Conservation (phyloP, 225 moss, liverwort and hornwort genomes). For the Marchantia polymorpha region DNA sequence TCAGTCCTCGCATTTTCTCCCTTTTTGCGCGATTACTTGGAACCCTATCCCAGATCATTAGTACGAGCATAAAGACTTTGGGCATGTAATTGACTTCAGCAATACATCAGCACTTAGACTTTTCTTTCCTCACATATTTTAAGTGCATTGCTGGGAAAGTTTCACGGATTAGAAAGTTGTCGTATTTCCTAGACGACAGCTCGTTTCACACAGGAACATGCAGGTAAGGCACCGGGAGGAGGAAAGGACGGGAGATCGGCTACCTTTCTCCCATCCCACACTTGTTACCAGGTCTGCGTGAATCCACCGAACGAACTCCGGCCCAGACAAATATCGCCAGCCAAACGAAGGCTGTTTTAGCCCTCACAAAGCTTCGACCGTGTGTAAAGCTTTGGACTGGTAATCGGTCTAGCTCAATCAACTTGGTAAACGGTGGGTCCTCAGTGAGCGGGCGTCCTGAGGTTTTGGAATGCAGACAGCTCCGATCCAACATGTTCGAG, state of each 20-base stretch:
- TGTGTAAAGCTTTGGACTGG: no score
- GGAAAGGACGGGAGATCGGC: not conserved
- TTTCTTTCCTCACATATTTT: not conserved
- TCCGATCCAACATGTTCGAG: not conserved
- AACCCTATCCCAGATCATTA: no score
- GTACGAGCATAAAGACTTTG: no score
- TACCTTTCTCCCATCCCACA: no score
- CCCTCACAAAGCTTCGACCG: no score
- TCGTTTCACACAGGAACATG: not conserved
- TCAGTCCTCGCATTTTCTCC: not conserved
- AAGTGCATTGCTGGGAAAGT: not conserved
- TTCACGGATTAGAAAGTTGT: not conserved
- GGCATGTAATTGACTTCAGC: not conserved
- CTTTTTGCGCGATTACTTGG: not conserved
- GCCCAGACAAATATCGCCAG: no score
- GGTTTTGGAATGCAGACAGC: not conserved
- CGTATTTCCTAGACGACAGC: not conserved
- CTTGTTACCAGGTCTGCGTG: no score
- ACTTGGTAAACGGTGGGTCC: no score
- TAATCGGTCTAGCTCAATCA: no score
- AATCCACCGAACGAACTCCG: no score
- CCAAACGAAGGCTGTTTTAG: no score
- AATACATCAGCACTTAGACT: not conserved
- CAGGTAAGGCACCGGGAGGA: not conserved
- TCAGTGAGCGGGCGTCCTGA: not conserved